Evolutionary conservation across 495 filamentous ascomycete genomes (phyloP), one percentile per base, ranked within the genome.

Genomic region (Aspergillus bridgeri): DNA sequence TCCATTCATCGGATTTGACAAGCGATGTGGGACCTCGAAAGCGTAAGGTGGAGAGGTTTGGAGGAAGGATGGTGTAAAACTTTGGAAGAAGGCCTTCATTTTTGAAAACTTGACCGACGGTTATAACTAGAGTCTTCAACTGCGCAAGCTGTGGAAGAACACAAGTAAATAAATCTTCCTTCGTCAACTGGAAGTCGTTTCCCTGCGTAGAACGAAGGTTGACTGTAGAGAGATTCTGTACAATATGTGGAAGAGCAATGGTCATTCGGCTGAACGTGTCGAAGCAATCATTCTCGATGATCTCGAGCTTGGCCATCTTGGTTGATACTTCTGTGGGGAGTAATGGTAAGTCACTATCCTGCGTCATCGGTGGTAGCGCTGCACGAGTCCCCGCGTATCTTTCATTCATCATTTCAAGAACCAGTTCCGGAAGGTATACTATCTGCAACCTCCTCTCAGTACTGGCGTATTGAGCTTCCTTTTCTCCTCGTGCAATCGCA

Each of bases 1-100:
- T 5, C 65, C 68, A 71, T 3, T 60, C 25, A 2, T 54, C 47
- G 3, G 64, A 64, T 25, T 29, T 22, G 2, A 42, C 51, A 3
- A 72, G 54, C n/a, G 60, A 63, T 1, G 54, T 49, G 2, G 66
- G 66, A 3, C 62, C 68, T 22, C 65, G 63, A 27, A 70, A 66
- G 27, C 50, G 61, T 23, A 67, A 42, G 18, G 56, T 55, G 17
- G 55, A 55, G 17, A 69, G 27, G 43, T 66, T 66, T 1, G 63
- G 56, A 4, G 66, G 64, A 1, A 67, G 42, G 2, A 42, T 27
- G 15, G 52, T 60, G 57, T 67, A 56, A 13, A 69, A 22, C 0
- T 33, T 60, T 1, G 58, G 56, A 6, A 71, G 58, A 8, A 46
- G 50, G n/a, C 29, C 5, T 3, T 61, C 51, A 11, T 68, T 52